phyloP scores from a whole-genome alignment of 805 yeast genomes.

The Ogataea haglerorum region DNA sequence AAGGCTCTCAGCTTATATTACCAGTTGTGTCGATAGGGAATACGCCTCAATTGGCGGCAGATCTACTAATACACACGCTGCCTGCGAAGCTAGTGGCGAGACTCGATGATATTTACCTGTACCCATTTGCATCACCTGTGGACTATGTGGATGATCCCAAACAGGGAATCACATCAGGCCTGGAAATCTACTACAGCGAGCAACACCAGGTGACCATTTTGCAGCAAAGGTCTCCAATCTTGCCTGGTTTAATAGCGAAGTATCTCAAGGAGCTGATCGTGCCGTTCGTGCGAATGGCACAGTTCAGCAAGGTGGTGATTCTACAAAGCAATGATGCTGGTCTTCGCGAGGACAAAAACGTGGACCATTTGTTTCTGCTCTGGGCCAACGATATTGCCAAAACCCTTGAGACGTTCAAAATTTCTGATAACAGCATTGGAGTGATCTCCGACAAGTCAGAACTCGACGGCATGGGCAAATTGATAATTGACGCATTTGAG shows the following conservation, averaged over 20 bases:
- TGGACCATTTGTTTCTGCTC: conserved; percentile 16
- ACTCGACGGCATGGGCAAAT: conserved; percentile 13
- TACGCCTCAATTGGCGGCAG: conserved; percentile 79
- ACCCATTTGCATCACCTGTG: conserved; percentile 81
- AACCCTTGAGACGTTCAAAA: conserved; percentile 17
- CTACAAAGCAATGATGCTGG: conserved; percentile 77
- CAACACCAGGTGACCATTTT: conserved; percentile 48
- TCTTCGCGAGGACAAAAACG: conserved; percentile 25
- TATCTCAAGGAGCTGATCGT: conserved; percentile 51
- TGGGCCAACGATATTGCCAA: conserved; percentile 26
- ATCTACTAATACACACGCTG: conserved; percentile 65
- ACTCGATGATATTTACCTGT: conserved; percentile 58
- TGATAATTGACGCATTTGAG: conserved; percentile 5
- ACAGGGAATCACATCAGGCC: conserved; percentile 38
- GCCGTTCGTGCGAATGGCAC: conserved; percentile 42
- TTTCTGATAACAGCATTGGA: conserved; percentile 13
- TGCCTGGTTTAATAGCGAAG: conserved; percentile 54
- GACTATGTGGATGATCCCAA: conserved; percentile 43
- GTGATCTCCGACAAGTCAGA: conserved; percentile 10
- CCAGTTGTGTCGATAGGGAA: conserved; percentile 88
- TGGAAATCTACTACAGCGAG: conserved; percentile 58
- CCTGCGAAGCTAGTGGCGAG: conserved; percentile 47
- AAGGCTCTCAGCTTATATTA: conserved; percentile 48
- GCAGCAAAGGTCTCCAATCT: conserved; percentile 80
- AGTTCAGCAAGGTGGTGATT: conserved; percentile 47